Base-by-base conservation (phyloP, 345 rosid genomes). In the Sapria himalayana region DNA sequence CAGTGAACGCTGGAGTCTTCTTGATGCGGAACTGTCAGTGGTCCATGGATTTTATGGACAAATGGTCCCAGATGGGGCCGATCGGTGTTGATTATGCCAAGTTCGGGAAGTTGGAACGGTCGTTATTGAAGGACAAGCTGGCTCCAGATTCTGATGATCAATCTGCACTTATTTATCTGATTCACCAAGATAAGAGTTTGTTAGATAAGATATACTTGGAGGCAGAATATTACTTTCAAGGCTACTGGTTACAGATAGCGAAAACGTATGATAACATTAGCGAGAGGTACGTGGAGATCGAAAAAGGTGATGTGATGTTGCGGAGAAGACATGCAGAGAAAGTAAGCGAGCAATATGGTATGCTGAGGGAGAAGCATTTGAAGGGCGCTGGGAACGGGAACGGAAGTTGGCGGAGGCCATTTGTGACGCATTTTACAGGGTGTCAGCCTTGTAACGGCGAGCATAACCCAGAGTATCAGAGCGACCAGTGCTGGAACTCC, bases 371-470 rank as follows among this genome's bases (percentile, higher is more conserved):
- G 60, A 49, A 53, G 63, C 58, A 59, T 23, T 34, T 73, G 33
- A 58, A 59, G 19, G 74, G 40, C 18, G 76, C 68, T 22, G 72
- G 66, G n/a, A 45, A 41, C 35, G 79, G 81, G 31, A 59, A 58
- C 35, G 58, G 79, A 13, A 60, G 81, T 61, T 48, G 55, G 76
- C 60, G 85, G 65, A 47, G 94, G 39, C 93, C 98, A 52, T 74
- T 79, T 13, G 47, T 82, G 7, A 82, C 94, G 29, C 98, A 82
- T 48, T 89, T 89, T 58, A 69, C 98, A 21, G 98, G 98, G 9
- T 89, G 98, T 29, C 91, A 89, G 44, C 98, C 94, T 0, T 82
- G 98, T 45, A 79, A 74, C 47, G 98, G 98, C 32, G 72, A 74
- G 54, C 84, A 82, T 27, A 79, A 79, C 33, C 67, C 44, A 60